phyloP scores from a whole-genome alignment of 495 filamentous ascomycete species.

The Delitschia confertaspora region DNA sequence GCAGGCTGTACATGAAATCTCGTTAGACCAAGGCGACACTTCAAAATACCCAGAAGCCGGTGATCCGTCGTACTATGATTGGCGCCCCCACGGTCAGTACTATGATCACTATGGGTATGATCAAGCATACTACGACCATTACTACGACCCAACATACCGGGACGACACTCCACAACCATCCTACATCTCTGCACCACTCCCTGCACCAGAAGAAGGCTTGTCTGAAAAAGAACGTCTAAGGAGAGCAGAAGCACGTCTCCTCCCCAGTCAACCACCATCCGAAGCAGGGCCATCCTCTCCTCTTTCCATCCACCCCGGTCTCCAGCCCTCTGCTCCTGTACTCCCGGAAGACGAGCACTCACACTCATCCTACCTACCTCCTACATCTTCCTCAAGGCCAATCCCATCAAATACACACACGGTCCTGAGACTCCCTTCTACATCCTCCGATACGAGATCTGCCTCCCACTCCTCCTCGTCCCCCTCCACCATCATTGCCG shows the following conservation, averaged over 20 bases:
- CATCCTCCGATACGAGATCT: slow-evolving; percentile 1
- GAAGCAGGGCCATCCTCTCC: slow-evolving; percentile 9
- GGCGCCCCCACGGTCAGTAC: slow-evolving; percentile 32
- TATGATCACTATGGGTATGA: slow-evolving; percentile 21
- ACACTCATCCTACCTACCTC: slow-evolving; percentile 9
- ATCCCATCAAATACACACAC: slow-evolving; percentile 1
- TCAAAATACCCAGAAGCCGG: neutral
- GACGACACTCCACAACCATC: neutral
- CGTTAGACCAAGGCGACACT: slow-evolving; percentile 12
- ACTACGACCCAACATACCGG: slow-evolving; percentile 17
- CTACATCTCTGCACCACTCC: neutral
- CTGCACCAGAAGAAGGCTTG: slow-evolving; percentile 23
- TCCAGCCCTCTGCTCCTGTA: slow-evolving; percentile 29
- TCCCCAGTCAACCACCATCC: slow-evolving; percentile 34
- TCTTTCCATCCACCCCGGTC: slow-evolving; percentile 3
- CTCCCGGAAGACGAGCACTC: slow-evolving; percentile 23
- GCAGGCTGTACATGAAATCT: slow-evolving; percentile 29
- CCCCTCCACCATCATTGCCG: slow-evolving; percentile 6
- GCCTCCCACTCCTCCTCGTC: neutral
- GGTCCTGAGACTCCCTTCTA: neutral
- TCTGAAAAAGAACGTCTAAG: slow-evolving; percentile 36
- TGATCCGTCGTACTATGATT: slow-evolving; percentile 33
- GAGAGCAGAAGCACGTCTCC: slow-evolving; percentile 33
- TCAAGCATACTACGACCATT: slow-evolving; percentile 2
- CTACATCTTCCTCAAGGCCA: slow-evolving; percentile 1